Evolutionary conservation across 768 basidiomycete genomes (phyloP).

Genomic region (Lentinula aciculospora): DNA sequence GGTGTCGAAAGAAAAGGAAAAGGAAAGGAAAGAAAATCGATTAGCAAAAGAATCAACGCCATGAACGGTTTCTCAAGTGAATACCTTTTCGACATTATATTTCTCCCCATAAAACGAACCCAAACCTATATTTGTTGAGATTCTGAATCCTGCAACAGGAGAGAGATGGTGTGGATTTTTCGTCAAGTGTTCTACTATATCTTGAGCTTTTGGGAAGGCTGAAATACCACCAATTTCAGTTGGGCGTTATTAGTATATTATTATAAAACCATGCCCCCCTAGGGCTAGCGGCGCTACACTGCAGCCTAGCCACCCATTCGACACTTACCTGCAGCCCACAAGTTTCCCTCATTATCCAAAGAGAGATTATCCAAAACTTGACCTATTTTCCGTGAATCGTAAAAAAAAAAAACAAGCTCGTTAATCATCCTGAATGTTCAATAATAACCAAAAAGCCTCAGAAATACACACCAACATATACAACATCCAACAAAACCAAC

Average conservation of each 20-base stretch:
- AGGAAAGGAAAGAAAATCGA: constrained; percentile 2
- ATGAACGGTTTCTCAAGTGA: too few species aligned
- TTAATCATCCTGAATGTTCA: constrained; percentile 1
- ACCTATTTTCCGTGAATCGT: constrained; percentile 14
- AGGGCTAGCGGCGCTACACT: too few species aligned
- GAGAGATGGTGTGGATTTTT: constrained; percentile 33
- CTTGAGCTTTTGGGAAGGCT: constrained; percentile 40
- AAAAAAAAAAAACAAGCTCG: not conserved
- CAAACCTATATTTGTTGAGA: constrained; percentile 47
- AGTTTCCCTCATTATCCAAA: constrained; percentile 50
- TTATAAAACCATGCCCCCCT: too few species aligned
- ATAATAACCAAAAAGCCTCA: not conserved
- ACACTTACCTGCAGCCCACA: constrained; percentile 56
- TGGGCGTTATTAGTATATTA: too few species aligned
- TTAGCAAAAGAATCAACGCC: constrained; percentile 3
- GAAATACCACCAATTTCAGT: not conserved
- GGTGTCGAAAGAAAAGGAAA: not conserved
- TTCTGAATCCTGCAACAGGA: constrained; percentile 42
- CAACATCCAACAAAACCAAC: constrained; percentile 45
- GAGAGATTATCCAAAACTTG: constrained; percentile 61
- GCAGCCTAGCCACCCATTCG: too few species aligned
- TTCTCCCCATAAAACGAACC: constrained; percentile 56
- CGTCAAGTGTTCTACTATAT: constrained; percentile 30
- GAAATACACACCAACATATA: constrained; percentile 41
- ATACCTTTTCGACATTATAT: constrained; percentile 55